A percentile compares a stretch with the other conserved stretches of the same genome.
These are phyloP conservation scores for Rutstroemia sp. DNA, from an alignment of 2,329 filamentous ascomycete genomes.

Conservation along the genomic window DNA sequence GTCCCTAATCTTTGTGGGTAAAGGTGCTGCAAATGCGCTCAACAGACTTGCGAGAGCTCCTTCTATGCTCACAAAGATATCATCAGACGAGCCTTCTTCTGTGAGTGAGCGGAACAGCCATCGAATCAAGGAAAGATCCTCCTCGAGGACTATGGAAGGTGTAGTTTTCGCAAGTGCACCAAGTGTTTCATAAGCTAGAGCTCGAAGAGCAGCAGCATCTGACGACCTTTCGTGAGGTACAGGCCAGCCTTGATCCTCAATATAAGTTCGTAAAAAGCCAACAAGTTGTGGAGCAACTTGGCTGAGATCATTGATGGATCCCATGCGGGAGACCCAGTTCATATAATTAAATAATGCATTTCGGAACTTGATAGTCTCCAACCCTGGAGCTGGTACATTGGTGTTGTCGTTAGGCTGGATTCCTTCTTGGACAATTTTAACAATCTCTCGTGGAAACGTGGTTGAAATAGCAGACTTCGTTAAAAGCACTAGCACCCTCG, in stretches of 20 bases:
- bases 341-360: conserved; percentile 80
- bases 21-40: conserved; percentile 40
- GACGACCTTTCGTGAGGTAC: conserved; percentile 48
- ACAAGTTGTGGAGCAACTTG: conserved; percentile 63
- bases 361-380: conserved; percentile 70
- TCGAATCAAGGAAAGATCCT: conserved; percentile 47
- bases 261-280: conserved; percentile 61
- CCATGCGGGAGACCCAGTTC: conserved; percentile 76
- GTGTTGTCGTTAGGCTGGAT: conserved; percentile 40
- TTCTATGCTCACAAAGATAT: conserved; percentile 80
- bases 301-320: conserved; percentile 51
- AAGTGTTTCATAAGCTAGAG: conserved; percentile 83
- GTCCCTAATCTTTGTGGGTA: conserved; percentile 31
- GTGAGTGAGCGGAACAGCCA: conserved; percentile 83
- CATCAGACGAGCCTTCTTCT: conserved; percentile 66
- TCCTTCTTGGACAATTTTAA: conserved; percentile 61
- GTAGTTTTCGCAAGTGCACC: conserved; percentile 68
- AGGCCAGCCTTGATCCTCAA: conserved; percentile 80
- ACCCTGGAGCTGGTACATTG: conserved; percentile 27
- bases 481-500: conserved; percentile 67
- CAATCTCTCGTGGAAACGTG: conserved; percentile 58
- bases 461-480: conserved; percentile 71
- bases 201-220: conserved; percentile 61
- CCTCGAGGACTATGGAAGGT: conserved; percentile 46
- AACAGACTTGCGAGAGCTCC: conserved; percentile 75